These are phyloP conservation scores for Insectozyma bohioensis DNA, from an alignment of 1,139 yeast species.

Conservation along the genomic window DNA sequence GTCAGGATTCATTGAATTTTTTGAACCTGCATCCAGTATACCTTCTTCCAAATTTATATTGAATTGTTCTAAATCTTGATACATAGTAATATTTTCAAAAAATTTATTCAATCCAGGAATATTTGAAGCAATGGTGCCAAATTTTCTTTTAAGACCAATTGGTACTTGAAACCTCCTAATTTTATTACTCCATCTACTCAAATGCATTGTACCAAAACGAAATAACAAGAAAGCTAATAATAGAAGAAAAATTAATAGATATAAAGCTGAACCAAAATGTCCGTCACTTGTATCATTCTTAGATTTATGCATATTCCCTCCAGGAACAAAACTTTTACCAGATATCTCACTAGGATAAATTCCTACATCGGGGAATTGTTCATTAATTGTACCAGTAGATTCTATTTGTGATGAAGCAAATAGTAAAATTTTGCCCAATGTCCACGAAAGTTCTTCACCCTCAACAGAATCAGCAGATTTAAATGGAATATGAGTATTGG, in stretches of 20 bases:
- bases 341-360: slow-evolving; percentile 53
- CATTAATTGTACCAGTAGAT: slow-evolving; percentile 20
- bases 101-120: slow-evolving; percentile 19
- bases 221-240: slow-evolving; percentile 20
- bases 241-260: slow-evolving; percentile 20
- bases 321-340: slow-evolving; percentile 40
- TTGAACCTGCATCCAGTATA: slow-evolving; percentile 8
- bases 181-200: slow-evolving; percentile 17
- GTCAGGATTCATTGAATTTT: background rate
- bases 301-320: slow-evolving; percentile 20
- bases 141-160: slow-evolving; percentile 16
- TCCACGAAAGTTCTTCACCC: slow-evolving; percentile 68
- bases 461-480: slow-evolving; percentile 59
- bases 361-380: no score
- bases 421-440: slow-evolving; percentile 58
- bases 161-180: slow-evolving; percentile 19
- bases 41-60: slow-evolving; percentile 37
- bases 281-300: slow-evolving; percentile 17
- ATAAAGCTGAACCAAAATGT: slow-evolving; percentile 9
- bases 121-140: slow-evolving; percentile 15
- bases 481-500: slow-evolving; percentile 51
- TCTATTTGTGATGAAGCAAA: slow-evolving; percentile 57
- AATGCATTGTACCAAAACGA: slow-evolving; percentile 18
- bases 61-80: slow-evolving; percentile 12
- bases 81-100: slow-evolving; percentile 7